Evolutionary conservation across 2,329 filamentous ascomycete genomes (phyloP), one percentile per base, ranked within the genome.

Genomic region (Fusarium sp.): DNA sequence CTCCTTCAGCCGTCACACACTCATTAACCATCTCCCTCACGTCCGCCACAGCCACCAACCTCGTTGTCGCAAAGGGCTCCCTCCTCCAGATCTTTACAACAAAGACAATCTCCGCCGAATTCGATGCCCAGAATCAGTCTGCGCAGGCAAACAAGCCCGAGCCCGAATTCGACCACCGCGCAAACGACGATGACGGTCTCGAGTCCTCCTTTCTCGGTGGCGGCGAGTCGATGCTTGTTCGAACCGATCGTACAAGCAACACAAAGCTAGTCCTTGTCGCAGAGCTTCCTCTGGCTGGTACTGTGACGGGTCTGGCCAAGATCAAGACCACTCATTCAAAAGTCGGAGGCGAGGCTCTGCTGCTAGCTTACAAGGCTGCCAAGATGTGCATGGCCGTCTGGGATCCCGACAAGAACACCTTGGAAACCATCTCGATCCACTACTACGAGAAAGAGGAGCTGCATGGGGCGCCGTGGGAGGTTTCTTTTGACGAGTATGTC

Each of bases 361-460:
- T 99, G 51, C 76, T 98, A 53, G 90, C 92, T 1, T 90, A 94
- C 77, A 90, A 90, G 71, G 93, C 97, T 77, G 95, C 95, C 37
- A 97, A 97, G 78, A 84, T 98, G 72, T 96, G 91, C 75, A 81
- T 99, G 75, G 83, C 97, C 52, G 92, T 97, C 78, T 99, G 95
- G 95, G 92, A 98, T 73, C 88, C 92, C 9, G 87, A 90, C 73
- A 87, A 86, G 66, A 84, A 91, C 75, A 85, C 86, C 47, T 88
- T 98, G 68, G 88, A 89, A 68, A 98, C 94, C 49, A 86, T 95
- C 62, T 98, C 94, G 47, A 94, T 99, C 70, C 95, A 99, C 79
- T 98, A 93, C 81, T 99, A 98, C 78, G 95, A 99, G 76, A 91
- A 95, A 74, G 93, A 97, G 72, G 93, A 97, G 72, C 81, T 94